These are phyloP conservation scores for Cadophora malorum DNA, from an alignment of 2,329 filamentous ascomycete species.

Conservation along the genomic window DNA sequence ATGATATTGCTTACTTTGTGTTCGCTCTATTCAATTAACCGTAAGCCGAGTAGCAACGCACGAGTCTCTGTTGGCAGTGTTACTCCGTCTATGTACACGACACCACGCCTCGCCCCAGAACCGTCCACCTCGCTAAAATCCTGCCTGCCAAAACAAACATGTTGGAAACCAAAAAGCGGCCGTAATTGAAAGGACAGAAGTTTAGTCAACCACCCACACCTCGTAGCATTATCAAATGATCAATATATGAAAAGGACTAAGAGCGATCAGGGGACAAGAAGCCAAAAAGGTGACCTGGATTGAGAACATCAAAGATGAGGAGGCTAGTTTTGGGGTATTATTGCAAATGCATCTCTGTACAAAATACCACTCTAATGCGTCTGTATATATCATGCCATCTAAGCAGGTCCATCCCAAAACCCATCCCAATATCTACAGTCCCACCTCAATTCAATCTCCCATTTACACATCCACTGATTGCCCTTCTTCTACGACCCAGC, in stretches of 20 bases:
- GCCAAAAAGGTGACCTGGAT: background rate
- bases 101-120: background rate
- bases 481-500: conserved; percentile 12
- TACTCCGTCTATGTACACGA: too few relatives aligned
- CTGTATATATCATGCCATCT: conserved; percentile 6
- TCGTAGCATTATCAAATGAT: too few relatives aligned
- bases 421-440: background rate
- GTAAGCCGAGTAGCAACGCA: background rate
- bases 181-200: too few relatives aligned
- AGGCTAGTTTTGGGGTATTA: background rate
- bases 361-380: conserved; percentile 7
- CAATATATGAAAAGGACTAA: too few relatives aligned
- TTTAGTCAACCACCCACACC: too few relatives aligned
- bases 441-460: background rate
- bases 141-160: too few relatives aligned
- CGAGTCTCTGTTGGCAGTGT: background rate
- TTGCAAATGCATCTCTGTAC: background rate
- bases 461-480: conserved; percentile 7
- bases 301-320: background rate
- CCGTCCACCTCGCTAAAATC: background rate
- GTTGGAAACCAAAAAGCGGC: too few relatives aligned
- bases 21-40: background rate
- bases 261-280: background rate
- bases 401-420: background rate
- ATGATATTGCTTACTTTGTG: background rate